Evolutionary conservation across 345 rosid species (phyloP).

Genomic region (Gossypium australe): DNA sequence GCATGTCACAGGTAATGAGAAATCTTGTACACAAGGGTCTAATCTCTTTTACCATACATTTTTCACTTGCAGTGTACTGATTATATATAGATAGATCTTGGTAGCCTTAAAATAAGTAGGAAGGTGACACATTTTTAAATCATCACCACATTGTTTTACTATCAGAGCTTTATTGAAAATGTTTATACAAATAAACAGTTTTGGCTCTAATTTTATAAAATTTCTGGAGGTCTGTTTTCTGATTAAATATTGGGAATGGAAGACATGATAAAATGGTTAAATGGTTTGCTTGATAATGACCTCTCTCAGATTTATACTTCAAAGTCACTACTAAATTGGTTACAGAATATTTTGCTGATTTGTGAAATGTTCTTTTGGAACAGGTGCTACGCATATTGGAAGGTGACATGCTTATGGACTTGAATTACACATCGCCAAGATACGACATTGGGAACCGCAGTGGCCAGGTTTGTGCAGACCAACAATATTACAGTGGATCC

Average conservation of each 20-base stretch:
- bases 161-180: not conserved
- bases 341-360: not conserved
- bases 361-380: slow-evolving; percentile 8
- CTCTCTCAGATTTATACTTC: not conserved
- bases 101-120: not conserved
- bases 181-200: not conserved
- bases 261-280: not conserved
- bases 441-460: slow-evolving; percentile 78
- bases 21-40: not conserved
- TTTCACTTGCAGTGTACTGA: not conserved
- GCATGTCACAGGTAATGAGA: slow-evolving; percentile 86
- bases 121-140: not conserved
- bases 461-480: slow-evolving; percentile 64
- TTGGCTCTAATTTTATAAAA: too few relatives aligned
- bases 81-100: not conserved
- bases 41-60: not conserved
- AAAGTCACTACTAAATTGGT: not conserved
- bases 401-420: slow-evolving; percentile 78
- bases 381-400: slow-evolving; percentile 93
- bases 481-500: slow-evolving; percentile 42
- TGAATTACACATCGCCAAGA: slow-evolving; percentile 58
- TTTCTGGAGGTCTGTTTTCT: not conserved
- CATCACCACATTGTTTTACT: not conserved
- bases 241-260: not conserved
- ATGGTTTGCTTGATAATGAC: not conserved